Evolutionary conservation across 352 stramenopile genomes (phyloP), one percentile per base, ranked within the genome.

Genomic region (Pythium folliculosum): DNA sequence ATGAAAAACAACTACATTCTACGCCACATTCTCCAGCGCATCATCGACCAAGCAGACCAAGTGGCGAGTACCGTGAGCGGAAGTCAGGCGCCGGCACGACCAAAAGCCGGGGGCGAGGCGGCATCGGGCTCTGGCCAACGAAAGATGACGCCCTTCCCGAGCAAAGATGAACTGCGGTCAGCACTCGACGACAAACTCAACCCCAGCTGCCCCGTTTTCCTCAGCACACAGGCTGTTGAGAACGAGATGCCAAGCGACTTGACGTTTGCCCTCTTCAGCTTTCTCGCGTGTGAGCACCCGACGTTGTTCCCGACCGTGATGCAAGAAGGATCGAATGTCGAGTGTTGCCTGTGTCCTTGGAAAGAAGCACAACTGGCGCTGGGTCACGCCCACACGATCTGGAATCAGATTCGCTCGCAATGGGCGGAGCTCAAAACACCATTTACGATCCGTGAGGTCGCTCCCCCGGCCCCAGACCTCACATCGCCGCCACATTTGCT

Each of bases 361-460:
- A 62, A 80, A 10, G 84, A 92, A 58, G 84, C 84, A 0, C 77
- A 84, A 44, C 37, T 65, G 0, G 75, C 80, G 14, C 54, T 92
- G 8, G 66, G 81, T 10, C 77, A 90, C 12, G 78, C 84, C 0
- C 67, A 65, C 7, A 35, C 38, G n/a, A 58, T 81, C 7, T 92
- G 84, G 84, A 59, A 78, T 3, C 74, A 65, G 19, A 64, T 90
- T 5, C 73, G 81, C 30, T 40, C 17, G 7, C 80, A 89, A 51
- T 92, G 84, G 84, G 81, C 60, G 35, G 84, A 92, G 61, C 65
- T 92, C 2, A 56, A 83, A 17, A 82, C 67, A 0, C 81, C 81
- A 22, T 92, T 92, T 63, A 80, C 85, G 35, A 77, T 88, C 22
- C 50, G 81, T 3, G 81, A 88, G 35, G 66, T 71, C 14, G 75